These are phyloP conservation scores for Paecilomyces niveus DNA, from an alignment of 2,329 filamentous ascomycete genomes.

Conservation along the genomic window DNA sequence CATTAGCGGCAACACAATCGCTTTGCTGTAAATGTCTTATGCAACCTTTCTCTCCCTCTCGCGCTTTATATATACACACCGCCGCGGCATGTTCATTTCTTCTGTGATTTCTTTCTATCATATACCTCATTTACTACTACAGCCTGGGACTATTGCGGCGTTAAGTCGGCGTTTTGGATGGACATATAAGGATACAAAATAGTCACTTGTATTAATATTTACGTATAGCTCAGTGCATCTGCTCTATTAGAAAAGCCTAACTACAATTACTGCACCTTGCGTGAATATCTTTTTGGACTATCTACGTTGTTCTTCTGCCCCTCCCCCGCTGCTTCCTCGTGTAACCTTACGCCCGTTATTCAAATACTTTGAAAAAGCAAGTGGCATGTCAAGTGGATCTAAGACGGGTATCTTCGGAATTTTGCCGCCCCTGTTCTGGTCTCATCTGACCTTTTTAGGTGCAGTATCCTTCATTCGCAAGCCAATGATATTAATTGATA, in stretches of 20 bases:
- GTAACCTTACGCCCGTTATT: not conserved
- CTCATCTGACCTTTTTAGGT: not conserved
- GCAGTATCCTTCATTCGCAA: not conserved
- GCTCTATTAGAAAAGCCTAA: not conserved
- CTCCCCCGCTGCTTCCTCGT: not conserved
- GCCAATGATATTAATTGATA: not conserved
- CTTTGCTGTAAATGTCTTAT: constrained; percentile 7
- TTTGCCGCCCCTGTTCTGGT: not conserved
- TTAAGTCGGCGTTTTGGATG: not conserved
- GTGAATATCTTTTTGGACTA: not conserved
- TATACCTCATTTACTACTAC: not conserved
- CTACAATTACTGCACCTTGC: not conserved
- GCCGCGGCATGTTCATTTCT: not conserved
- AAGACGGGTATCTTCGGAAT: not conserved
- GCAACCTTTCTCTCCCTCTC: not conserved
- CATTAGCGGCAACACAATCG: constrained; percentile 12
- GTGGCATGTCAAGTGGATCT: not conserved
- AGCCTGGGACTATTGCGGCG: not conserved
- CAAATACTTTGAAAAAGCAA: not conserved
- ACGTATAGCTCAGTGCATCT: not conserved
- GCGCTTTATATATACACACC: not conserved
- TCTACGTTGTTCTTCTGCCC: not conserved
- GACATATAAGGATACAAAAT: not conserved
- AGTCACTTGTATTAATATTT: not conserved
- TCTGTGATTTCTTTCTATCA: not conserved